These are phyloP conservation scores for Kazachstania sp. DNA, from an alignment of 1,139 yeast species.

Conservation along the genomic window DNA sequence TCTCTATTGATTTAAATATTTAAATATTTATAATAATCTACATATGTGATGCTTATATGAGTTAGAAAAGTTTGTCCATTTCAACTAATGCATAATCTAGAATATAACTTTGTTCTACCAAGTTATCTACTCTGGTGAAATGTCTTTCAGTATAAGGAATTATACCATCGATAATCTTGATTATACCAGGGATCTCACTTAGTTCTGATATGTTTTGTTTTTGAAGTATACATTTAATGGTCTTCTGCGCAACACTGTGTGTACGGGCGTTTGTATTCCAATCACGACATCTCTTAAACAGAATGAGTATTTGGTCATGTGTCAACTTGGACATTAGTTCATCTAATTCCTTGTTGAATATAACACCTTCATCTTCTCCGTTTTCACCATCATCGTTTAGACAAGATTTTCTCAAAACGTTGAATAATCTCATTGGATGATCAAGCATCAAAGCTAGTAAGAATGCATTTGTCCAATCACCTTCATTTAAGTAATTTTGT, in stretches of 20 bases:
- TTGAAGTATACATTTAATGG: constrained; percentile 55
- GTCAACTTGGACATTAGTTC: constrained; percentile 50
- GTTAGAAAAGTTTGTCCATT: constrained; percentile 43
- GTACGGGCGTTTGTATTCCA: constrained; percentile 91
- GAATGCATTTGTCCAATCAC: constrained; percentile 86
- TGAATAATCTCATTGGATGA: constrained; percentile 77
- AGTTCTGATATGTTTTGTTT: constrained; percentile 48
- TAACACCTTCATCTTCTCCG: constrained; percentile 39
- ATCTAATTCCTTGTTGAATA: constrained; percentile 52
- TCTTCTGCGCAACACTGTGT: constrained; percentile 69
- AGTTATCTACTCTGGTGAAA: constrained; percentile 60
- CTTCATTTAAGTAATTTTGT: constrained; percentile 57
- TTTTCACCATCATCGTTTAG: constrained; percentile 18
- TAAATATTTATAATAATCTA: background rate
- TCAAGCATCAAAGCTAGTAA: constrained; percentile 73
- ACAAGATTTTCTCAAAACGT: constrained; percentile 54
- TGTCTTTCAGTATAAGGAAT: constrained; percentile 87
- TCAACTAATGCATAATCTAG: constrained; percentile 79
- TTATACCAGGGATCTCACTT: constrained; percentile 57
- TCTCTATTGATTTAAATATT: background rate
- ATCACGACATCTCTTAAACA: constrained; percentile 73
- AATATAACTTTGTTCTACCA: constrained; percentile 76
- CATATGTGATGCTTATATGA: background rate
- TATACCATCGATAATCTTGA: constrained; percentile 60
- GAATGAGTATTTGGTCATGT: constrained; percentile 47